phyloP scores from a whole-genome alignment of 169 alveolate genomes.

The Plasmodium cynomolgi region DNA sequence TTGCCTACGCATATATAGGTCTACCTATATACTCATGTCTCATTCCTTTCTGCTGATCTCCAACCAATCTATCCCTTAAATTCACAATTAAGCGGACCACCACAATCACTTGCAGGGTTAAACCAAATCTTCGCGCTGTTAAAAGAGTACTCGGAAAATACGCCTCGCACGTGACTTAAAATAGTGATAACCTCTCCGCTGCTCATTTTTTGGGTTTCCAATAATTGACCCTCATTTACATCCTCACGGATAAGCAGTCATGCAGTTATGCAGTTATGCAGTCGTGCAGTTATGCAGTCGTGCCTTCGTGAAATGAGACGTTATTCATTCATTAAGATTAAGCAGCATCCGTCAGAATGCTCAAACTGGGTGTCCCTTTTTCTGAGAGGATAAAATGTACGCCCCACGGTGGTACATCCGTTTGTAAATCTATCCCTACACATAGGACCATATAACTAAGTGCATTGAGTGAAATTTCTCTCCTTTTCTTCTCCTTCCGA shows the following conservation, averaged over 20 bases:
- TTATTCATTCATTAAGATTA: not conserved
- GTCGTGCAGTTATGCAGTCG: not conserved
- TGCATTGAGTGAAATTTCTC: not conserved
- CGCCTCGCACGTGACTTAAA: not conserved
- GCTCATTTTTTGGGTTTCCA: not conserved
- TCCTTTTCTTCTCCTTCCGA: not conserved
- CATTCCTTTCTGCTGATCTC: not conserved
- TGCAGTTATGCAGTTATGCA: not conserved
- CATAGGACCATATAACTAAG: not conserved
- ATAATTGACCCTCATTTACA: not conserved
- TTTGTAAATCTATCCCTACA: not conserved
- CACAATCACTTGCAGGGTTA: not conserved
- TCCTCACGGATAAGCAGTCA: not conserved
- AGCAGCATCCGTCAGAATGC: not conserved
- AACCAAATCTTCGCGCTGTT: not conserved
- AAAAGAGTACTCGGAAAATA: not conserved
- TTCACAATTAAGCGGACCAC: not conserved
- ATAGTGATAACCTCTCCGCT: not conserved
- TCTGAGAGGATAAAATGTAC: not conserved
- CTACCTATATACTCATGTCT: not conserved
- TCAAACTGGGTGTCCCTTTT: not conserved
- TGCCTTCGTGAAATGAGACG: not conserved
- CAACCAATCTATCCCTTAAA: not conserved
- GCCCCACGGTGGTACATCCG: not conserved
- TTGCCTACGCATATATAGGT: not conserved